A percentile compares a stretch with the other conserved stretches of the same genome.
phyloP scores from a whole-genome alignment of 352 stramenopile species.

The Phytophthora lateralis region DNA sequence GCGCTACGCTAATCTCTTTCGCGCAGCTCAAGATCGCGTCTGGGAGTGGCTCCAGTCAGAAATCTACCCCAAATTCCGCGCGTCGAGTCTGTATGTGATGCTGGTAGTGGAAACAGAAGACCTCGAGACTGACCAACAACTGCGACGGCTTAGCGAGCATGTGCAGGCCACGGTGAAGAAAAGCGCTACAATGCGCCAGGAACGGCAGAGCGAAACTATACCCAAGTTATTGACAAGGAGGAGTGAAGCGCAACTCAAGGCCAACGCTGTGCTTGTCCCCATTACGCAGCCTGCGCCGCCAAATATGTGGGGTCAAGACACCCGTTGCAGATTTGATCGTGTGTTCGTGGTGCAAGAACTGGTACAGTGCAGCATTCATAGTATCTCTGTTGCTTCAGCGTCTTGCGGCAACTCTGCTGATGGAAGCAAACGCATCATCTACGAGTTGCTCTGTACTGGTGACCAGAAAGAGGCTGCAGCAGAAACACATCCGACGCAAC shows the following conservation, averaged over 20 bases:
- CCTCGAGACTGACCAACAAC: constrained; percentile 63
- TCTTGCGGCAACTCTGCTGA: background rate
- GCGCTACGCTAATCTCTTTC: constrained; percentile 72
- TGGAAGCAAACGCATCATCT: constrained; percentile 1
- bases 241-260: constrained; percentile 30
- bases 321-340: constrained; percentile 12
- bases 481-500: constrained; percentile 24
- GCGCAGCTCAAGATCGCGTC: constrained; percentile 71
- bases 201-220: constrained; percentile 21
- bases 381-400: constrained; percentile 33
- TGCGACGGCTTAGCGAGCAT: constrained; percentile 69
- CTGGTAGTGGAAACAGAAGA: constrained; percentile 76
- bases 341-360: constrained; percentile 23
- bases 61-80: constrained; percentile 66
- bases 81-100: constrained; percentile 68
- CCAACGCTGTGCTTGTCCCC: constrained; percentile 32
- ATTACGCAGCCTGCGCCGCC: constrained; percentile 5
- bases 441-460: constrained; percentile 38
- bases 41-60: constrained; percentile 71
- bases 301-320: constrained; percentile 17
- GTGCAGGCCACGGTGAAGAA: constrained; percentile 45
- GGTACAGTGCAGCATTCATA: constrained; percentile 17
- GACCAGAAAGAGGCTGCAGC: constrained; percentile 6
- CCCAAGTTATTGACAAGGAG: constrained; percentile 15
- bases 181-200: constrained; percentile 39